Conservation (phyloP, 768 basidiomycete species). For the Hygrophorus pudorinus region DNA sequence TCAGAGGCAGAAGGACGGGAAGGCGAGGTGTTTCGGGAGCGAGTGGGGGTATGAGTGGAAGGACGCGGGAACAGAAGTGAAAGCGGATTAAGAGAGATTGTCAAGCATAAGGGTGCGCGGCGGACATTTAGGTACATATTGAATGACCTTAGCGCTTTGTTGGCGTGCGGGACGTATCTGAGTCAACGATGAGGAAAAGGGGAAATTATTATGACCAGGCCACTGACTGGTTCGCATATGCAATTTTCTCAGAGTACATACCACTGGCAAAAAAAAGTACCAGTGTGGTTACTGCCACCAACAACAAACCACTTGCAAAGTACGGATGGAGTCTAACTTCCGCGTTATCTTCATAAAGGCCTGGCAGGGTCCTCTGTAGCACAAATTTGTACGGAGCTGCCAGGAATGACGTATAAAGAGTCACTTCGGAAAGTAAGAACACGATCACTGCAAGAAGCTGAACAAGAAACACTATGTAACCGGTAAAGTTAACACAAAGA, state of each 20-base stretch:
- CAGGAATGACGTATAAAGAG: slow-evolving; percentile 55
- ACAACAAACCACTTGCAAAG: slow-evolving; percentile 67
- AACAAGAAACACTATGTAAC: slow-evolving; percentile 55
- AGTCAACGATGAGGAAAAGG: neutral
- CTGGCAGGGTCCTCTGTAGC: slow-evolving; percentile 43
- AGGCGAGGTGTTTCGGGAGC: slow-evolving; percentile 19
- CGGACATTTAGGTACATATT: slow-evolving; percentile 98
- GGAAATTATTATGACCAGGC: slow-evolving; percentile 7
- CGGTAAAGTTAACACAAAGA: slow-evolving; percentile 11
- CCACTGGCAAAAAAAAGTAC: slow-evolving; percentile 94
- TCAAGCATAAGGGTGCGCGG: slow-evolving; percentile 59
- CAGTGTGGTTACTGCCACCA: slow-evolving; percentile 85
- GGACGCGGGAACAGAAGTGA: slow-evolving; percentile 46
- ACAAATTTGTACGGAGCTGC: slow-evolving; percentile 47
- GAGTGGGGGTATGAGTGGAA: slow-evolving; percentile 13
- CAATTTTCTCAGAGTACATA: slow-evolving; percentile 93
- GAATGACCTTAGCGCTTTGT: slow-evolving; percentile 80
- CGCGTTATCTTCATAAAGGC: slow-evolving; percentile 31
- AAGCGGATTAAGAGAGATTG: slow-evolving; percentile 43
- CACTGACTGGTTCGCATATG: slow-evolving; percentile 86
- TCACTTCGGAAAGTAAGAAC: slow-evolving; percentile 67
- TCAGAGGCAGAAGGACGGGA: slow-evolving; percentile 22
- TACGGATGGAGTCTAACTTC: slow-evolving; percentile 57
- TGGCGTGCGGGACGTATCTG: slow-evolving; percentile 96
- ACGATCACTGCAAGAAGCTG: slow-evolving; percentile 59